These are phyloP conservation scores for Macadamia integrifolia DNA, from an alignment of 164 flowering plant species.

Conservation along the genomic window DNA sequence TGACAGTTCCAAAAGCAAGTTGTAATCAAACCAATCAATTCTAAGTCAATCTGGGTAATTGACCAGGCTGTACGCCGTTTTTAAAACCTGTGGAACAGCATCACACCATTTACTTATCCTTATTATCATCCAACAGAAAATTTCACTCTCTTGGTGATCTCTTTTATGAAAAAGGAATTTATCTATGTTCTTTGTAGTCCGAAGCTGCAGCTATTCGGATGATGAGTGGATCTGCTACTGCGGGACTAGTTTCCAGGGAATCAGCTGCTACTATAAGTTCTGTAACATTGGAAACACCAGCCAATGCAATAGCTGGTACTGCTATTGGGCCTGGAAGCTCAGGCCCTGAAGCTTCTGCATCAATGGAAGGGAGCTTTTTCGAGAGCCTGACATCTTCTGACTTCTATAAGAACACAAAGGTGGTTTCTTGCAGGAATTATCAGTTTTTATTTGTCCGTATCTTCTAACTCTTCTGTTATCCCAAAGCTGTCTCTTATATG, in stretches of 20 bases:
- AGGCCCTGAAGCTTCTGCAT: conserved; percentile 44
- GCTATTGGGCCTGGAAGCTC: conserved; percentile 13
- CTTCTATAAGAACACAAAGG: conserved; percentile 82
- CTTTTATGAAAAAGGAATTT: too few species aligned
- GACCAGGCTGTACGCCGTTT: too few species aligned
- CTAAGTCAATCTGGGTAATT: too few species aligned
- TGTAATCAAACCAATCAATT: too few species aligned
- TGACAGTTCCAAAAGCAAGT: too few species aligned
- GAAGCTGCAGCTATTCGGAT: conserved; percentile 35
- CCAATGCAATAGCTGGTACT: conserved; percentile 24
- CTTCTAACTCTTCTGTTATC: background rate
- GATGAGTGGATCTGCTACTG: conserved; percentile 4
- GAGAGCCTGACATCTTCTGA: conserved; percentile 76
- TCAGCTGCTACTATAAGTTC: background rate
- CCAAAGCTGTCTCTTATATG: background rate
- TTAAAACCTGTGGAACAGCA: too few species aligned
- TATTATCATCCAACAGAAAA: too few species aligned
- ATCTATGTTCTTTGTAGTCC: conserved; percentile 42
- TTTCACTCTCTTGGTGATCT: too few species aligned
- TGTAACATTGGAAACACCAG: background rate
- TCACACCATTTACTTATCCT: too few species aligned
- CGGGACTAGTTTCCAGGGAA: background rate
- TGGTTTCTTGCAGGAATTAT: conserved; percentile 8
- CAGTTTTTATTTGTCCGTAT: background rate
- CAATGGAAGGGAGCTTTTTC: conserved; percentile 67